Evolutionary conservation across 257 asterid genomes (phyloP).

Genomic region (Leptodermis oblonga): DNA sequence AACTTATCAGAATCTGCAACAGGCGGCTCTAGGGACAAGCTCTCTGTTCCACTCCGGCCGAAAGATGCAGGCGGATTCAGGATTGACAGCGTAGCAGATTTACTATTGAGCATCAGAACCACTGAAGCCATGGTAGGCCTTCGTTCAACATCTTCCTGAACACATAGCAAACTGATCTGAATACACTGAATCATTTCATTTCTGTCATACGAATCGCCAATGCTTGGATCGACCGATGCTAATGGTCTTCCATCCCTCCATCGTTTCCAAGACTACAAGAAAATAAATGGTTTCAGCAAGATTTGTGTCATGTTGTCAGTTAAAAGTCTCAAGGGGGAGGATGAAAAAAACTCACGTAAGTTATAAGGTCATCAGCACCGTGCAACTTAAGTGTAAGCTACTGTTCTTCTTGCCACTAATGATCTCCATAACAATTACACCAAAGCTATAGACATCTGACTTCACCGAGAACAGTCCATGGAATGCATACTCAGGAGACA

Average conservation of each 20-base stretch:
- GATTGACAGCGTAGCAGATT: too few species aligned
- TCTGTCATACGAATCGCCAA: slow-evolving; percentile 3
- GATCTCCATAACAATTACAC: slow-evolving; percentile 6
- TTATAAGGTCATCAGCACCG: not conserved
- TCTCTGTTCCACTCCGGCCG: too few species aligned
- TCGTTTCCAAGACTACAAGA: slow-evolving; percentile 25
- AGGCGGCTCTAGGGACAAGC: not conserved
- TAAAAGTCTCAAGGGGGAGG: not conserved
- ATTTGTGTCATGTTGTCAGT: not conserved
- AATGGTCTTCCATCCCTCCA: slow-evolving; percentile 21
- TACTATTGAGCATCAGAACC: too few species aligned
- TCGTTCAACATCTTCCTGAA: slow-evolving; percentile 27
- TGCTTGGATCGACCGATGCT: slow-evolving; percentile 21
- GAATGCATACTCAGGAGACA: not conserved
- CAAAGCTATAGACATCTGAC: slow-evolving; percentile 11
- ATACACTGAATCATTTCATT: slow-evolving; percentile 21
- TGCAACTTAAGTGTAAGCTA: not conserved
- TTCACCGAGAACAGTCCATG: slow-evolving; percentile 7
- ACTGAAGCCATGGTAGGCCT: slow-evolving; percentile 34
- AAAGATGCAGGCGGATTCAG: too few species aligned
- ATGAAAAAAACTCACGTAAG: slow-evolving; percentile 1
- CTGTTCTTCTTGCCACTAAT: slow-evolving; percentile 8
- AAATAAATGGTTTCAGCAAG: too few species aligned
- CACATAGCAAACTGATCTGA: slow-evolving; percentile 30
- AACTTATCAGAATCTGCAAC: not conserved